Evolutionary conservation across 1,139 yeast species (phyloP).

Genomic region (Taphrina confusa): DNA sequence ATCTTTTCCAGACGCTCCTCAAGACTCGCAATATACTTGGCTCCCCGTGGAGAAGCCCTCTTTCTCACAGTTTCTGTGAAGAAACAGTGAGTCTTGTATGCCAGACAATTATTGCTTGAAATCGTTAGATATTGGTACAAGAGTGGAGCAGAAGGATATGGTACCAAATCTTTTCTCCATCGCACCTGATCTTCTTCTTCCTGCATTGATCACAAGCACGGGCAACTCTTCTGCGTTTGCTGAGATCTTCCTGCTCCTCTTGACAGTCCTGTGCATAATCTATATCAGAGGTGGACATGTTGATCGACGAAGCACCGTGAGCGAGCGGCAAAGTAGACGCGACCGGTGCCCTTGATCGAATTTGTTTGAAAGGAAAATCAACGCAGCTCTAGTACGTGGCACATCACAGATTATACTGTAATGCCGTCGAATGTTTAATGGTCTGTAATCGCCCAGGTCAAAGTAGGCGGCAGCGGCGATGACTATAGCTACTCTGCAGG

Average conservation of each 20-base stretch:
- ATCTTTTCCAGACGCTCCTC: conserved; percentile 46
- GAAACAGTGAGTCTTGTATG: conserved; percentile 41
- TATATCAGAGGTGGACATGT: not conserved
- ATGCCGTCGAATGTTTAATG: too few species aligned
- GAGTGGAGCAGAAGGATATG: too few species aligned
- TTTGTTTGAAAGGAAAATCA: too few species aligned
- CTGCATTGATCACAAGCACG: conserved; percentile 67
- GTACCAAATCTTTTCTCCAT: conserved; percentile 50
- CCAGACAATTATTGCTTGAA: conserved; percentile 19
- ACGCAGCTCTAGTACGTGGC: too few species aligned
- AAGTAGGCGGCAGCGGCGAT: too few species aligned
- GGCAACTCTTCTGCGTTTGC: conserved; percentile 47
- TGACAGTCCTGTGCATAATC: not conserved
- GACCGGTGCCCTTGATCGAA: too few species aligned
- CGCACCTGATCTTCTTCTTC: conserved; percentile 69
- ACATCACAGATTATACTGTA: too few species aligned
- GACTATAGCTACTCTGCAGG: too few species aligned
- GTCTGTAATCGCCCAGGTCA: too few species aligned
- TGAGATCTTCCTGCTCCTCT: not conserved
- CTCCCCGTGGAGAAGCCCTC: conserved; percentile 41
- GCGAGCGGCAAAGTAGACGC: too few species aligned
- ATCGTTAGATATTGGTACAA: too few species aligned
- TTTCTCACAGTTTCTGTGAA: conserved; percentile 45
- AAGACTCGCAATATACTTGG: conserved; percentile 43
- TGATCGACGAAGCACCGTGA: too few species aligned